phyloP scores from a whole-genome alignment of 305 asterid genomes.

The Solanum hybrid region DNA sequence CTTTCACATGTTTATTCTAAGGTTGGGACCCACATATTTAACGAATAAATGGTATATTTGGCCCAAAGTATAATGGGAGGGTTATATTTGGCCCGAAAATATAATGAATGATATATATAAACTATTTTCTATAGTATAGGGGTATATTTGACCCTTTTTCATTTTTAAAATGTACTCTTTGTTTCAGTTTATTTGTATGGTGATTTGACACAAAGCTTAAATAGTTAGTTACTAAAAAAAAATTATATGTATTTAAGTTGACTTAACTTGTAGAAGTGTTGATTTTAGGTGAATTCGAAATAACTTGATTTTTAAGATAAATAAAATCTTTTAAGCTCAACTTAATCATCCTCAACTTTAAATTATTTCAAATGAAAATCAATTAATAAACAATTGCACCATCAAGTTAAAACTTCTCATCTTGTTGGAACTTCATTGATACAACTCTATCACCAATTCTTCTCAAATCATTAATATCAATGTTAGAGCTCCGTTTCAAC shows the following conservation, averaged over 20 bases:
- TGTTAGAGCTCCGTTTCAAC: neutral
- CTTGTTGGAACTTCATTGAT: neutral
- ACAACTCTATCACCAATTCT: neutral
- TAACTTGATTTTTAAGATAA: no score
- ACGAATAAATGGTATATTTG: no score
- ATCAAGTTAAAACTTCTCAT: neutral
- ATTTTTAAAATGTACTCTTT: neutral
- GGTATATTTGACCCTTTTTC: no score
- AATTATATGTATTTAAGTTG: neutral
- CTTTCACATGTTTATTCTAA: no score
- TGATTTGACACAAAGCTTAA: neutral
- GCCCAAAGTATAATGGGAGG: no score
- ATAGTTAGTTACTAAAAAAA: no score
- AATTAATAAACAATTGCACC: neutral
- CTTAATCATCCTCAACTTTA: neutral
- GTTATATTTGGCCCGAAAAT: no score
- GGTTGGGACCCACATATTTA: no score
- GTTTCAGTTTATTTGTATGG: neutral
- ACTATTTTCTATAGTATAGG: no score
- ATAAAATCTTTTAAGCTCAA: no score
- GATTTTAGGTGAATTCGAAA: neutral
- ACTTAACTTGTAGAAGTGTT: neutral
- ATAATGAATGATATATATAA: no score
- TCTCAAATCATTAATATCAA: neutral
- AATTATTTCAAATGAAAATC: neutral